A percentile compares a stretch with the other conserved stretches of the same genome.
Evolutionary conservation across 306 rosid genomes (phyloP).

Genomic region (Trifolium dubium): DNA sequence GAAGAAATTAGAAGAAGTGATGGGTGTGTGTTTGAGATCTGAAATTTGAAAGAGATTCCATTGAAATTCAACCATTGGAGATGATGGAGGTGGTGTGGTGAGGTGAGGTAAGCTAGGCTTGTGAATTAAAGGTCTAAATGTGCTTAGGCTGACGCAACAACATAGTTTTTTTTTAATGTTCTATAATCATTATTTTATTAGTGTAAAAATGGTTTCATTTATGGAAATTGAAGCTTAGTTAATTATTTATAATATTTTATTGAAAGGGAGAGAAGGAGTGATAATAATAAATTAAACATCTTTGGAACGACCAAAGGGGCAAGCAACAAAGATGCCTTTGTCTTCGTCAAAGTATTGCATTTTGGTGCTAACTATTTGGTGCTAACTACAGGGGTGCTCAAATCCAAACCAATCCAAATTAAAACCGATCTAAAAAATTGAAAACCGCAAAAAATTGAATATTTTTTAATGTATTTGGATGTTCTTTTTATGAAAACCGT

Average conservation of each 20-base stretch:
- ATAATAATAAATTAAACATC: constrained; percentile 11
- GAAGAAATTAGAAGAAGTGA: constrained; percentile 26
- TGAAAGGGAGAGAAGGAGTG: constrained; percentile 17
- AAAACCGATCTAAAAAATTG: no score
- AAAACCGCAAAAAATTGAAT: no score
- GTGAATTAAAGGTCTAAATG: constrained; percentile 42
- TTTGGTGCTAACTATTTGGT: constrained; percentile 43
- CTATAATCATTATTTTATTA: constrained; percentile 21
- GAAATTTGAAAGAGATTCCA: constrained; percentile 40
- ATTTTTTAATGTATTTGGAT: no score
- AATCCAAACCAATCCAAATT: no score
- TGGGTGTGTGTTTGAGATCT: constrained; percentile 51
- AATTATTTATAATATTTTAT: neutral
- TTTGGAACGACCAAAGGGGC: constrained; percentile 44
- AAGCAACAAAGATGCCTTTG: constrained; percentile 48
- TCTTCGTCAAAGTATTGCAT: constrained; percentile 41
- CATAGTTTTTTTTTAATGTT: constrained; percentile 25
- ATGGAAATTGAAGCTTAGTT: constrained; percentile 42
- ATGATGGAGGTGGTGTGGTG: constrained; percentile 35
- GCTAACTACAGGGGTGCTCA: no score
- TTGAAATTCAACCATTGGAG: constrained; percentile 44
- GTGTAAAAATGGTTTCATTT: neutral
- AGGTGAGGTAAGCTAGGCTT: constrained; percentile 42
- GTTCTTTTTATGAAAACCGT: no score
- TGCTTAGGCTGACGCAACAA: constrained; percentile 52